Evolutionary conservation across 306 rosid genomes (phyloP).

Genomic region (Medicago truncatula): DNA sequence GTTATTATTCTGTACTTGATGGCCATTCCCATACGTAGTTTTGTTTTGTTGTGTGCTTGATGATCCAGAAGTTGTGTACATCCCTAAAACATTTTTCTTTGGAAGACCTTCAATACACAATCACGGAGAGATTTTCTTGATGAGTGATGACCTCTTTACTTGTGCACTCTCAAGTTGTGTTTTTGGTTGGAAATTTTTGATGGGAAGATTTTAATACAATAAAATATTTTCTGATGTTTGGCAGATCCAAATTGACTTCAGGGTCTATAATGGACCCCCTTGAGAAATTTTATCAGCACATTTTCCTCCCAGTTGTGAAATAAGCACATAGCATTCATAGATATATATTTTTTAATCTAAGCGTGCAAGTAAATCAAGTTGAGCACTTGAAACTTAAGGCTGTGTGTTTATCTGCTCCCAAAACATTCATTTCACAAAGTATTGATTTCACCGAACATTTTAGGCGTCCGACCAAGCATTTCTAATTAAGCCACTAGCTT

Average conservation of each 20-base stretch:
- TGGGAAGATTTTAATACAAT: too few relatives aligned
- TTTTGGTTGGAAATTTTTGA: too few relatives aligned
- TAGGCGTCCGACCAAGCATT: too few relatives aligned
- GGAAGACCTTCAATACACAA: background rate
- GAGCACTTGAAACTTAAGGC: background rate
- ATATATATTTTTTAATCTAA: background rate
- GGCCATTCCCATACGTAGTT: background rate
- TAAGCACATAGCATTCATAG: background rate
- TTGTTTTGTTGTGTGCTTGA: background rate
- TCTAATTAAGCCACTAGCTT: too few relatives aligned
- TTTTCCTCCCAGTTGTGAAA: background rate
- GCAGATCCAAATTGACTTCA: background rate
- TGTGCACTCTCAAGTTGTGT: background rate
- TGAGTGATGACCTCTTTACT: background rate
- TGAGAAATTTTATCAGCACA: background rate
- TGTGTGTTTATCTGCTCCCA: background rate
- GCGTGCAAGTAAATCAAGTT: too few relatives aligned
- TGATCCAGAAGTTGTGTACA: background rate
- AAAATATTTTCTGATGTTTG: too few relatives aligned
- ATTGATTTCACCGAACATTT: too few relatives aligned
- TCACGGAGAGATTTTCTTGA: background rate
- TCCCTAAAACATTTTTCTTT: background rate
- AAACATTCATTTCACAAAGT: background rate
- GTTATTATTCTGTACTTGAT: background rate
- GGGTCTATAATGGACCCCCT: too few relatives aligned